Conservation (phyloP, 129 eudicot genomes). For the Centrapalus pauciflorus region DNA sequence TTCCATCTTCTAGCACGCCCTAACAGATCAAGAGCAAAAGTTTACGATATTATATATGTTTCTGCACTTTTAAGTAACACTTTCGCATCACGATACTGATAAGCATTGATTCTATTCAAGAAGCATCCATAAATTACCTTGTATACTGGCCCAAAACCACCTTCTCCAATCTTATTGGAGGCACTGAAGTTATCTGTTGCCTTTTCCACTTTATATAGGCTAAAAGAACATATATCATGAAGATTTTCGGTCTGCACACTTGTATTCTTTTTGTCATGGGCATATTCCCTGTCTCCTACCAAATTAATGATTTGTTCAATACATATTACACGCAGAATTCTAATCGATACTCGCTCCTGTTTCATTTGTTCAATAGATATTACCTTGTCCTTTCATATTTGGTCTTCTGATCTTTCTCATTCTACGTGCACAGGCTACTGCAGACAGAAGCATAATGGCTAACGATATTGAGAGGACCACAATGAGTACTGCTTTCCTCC, state of each 20-base stretch:
- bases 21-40: background rate
- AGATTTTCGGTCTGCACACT: background rate
- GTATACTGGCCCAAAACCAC: slow-evolving; percentile 24
- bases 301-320: background rate
- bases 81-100: no score
- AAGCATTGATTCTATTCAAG: background rate
- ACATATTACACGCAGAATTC: background rate
- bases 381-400: background rate
- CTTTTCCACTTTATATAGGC: background rate
- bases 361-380: no score
- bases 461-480: background rate
- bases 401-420: background rate
- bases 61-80: no score
- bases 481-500: background rate
- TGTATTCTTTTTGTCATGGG: background rate
- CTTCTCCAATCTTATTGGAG: slow-evolving; percentile 17
- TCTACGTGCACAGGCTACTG: background rate
- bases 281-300: background rate
- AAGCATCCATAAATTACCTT: background rate
- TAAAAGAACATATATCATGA: slow-evolving; percentile 7
- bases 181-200: slow-evolving; percentile 5
- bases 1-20: slow-evolving; percentile 24
- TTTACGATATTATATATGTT: background rate
- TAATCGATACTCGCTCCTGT: no score
- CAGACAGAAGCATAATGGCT: background rate